Base-by-base conservation (phyloP, 2,329 filamentous ascomycete genomes). In the Cordyceps tenuipes region DNA sequence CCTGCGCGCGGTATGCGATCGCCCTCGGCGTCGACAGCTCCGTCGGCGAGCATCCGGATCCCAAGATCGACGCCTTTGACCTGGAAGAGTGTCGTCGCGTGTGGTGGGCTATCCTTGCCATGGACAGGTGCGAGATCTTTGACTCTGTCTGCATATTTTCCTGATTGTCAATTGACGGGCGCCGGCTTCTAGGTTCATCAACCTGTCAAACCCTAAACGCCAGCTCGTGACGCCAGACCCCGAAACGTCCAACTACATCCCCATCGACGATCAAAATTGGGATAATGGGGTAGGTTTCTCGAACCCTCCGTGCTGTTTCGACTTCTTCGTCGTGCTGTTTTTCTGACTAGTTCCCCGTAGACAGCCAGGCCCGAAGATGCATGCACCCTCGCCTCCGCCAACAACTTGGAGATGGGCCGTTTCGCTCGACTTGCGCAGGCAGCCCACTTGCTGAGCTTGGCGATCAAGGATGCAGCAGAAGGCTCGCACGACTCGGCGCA, bases 381-480 rank as follows among this genome's bases (percentile, higher is more conserved):
- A 26, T 52, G 52, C 29, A 63, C 62, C n/a, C 39, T 63, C 2
- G 49, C 13, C 15, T 59, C 61, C 15, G 61, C 61, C 34, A 62
- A 58, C 21, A 56, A 34, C 23, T 47, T 60, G 9, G 49, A 62
- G 31, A 50, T 63, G 12, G 57, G 61, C 3, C 57, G 62, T 5
- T 64, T 62, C 39, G 63, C 62, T 23, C 60, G 63, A 15, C 63
- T 64, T 59, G 62, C 62, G n/a, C 63, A 64, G 55, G 58, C 63
- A n/a, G 62, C 63, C 17, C 63, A 64, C 34, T 39, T 64, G 17
- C 12, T 64, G n/a, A 63, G 60, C 13, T 59, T 63, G 19, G 63
- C 61, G 0, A 29, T 64, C 13, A 48, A 58, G 39, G 59, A 60
- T 39, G 60, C 58, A 10, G 47, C 62, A 13, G 56, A 57, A 12